phyloP scores from a whole-genome alignment of 1,284 basidiomycete genomes.

The Marasmius sp. region DNA sequence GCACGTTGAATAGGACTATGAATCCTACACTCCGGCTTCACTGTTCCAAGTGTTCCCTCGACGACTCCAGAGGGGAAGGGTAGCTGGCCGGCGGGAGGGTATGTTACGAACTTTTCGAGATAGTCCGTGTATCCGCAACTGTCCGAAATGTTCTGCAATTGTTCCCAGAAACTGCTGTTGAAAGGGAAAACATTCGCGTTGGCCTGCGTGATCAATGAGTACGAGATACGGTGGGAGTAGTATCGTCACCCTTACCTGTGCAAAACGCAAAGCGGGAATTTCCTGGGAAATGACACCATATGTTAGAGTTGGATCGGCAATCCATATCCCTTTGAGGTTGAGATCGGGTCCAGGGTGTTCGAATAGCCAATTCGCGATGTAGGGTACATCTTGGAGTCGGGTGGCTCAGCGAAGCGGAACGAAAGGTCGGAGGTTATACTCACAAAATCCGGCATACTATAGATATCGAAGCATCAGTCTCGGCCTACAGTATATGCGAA shows the following conservation, averaged over 20 bases:
- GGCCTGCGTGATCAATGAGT: slow-evolving; percentile 29
- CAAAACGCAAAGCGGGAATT: slow-evolving; percentile 66
- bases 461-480: background rate
- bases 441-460: slow-evolving; percentile 65
- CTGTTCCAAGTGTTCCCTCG: slow-evolving; percentile 30
- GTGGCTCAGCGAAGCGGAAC: background rate
- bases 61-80: slow-evolving; percentile 41
- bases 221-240: slow-evolving; percentile 35
- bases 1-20: slow-evolving; percentile 41
- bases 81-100: slow-evolving; percentile 59
- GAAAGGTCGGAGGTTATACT: slow-evolving; percentile 17
- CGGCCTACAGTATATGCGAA: slow-evolving; percentile 22
- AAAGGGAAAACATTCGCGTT: slow-evolving; percentile 52
- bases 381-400: slow-evolving; percentile 37
- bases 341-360: slow-evolving; percentile 54
- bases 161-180: slow-evolving; percentile 56
- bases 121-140: slow-evolving; percentile 64
- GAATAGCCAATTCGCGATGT: slow-evolving; percentile 71
- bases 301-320: slow-evolving; percentile 56
- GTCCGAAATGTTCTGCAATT: slow-evolving; percentile 53
- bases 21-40: slow-evolving; percentile 43
- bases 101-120: slow-evolving; percentile 59
- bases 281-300: slow-evolving; percentile 44
- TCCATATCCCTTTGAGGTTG: slow-evolving; percentile 63
- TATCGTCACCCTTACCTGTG: slow-evolving; percentile 47